These are phyloP conservation scores for Alternaria triticina DNA, from an alignment of 2,329 filamentous ascomycete species.

Conservation along the genomic window DNA sequence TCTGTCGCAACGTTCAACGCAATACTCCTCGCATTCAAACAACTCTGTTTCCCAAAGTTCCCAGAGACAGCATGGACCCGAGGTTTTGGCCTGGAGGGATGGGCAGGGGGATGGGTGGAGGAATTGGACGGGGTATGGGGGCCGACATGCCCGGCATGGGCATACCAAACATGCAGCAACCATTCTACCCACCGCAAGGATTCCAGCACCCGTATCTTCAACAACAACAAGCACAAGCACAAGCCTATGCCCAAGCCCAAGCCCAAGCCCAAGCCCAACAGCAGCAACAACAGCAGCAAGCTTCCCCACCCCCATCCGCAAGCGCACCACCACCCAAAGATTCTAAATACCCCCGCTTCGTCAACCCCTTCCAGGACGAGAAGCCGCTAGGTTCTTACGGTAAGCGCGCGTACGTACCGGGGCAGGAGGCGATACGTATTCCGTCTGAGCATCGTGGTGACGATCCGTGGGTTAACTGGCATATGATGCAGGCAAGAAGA, in stretches of 20 bases:
- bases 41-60: neutral
- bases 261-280: too few relatives aligned
- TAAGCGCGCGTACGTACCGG: neutral
- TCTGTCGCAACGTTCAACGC: neutral
- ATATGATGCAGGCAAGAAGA: neutral
- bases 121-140: neutral
- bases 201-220: neutral
- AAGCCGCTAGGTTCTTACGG: neutral
- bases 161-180: neutral
- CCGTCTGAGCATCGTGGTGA: neutral
- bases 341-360: neutral
- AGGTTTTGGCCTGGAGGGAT: neutral
- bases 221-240: neutral
- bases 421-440: neutral
- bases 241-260: neutral
- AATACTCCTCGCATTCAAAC: neutral
- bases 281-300: neutral
- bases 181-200: neutral
- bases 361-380: neutral
- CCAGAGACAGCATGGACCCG: neutral
- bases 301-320: accelerated
- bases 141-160: neutral
- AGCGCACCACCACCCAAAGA: neutral
- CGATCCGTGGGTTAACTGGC: neutral
- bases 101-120: too few relatives aligned